Evolutionary conservation across 2,329 filamentous ascomycete species (phyloP).

Genomic region (Ambrosiella beaveri): DNA sequence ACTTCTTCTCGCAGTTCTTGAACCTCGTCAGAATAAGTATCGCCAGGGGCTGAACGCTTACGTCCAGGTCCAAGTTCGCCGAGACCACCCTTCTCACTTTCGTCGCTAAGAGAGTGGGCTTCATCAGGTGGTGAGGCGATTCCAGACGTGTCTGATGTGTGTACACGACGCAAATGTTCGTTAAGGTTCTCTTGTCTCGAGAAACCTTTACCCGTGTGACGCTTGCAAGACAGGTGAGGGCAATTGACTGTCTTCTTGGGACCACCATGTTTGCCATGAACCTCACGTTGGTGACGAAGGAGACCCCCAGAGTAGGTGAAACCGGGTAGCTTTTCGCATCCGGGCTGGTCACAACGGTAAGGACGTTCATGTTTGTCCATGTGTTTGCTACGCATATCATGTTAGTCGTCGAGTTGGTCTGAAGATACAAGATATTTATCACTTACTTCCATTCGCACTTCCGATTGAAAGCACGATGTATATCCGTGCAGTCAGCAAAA

Average conservation of each 20-base stretch:
- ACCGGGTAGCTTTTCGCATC: slow-evolving; percentile 78
- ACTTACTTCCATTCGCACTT: slow-evolving; percentile 90
- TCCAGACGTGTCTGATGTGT: slow-evolving; percentile 49
- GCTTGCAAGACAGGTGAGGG: slow-evolving; percentile 73
- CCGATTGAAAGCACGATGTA: slow-evolving; percentile 50
- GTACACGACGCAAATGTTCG: slow-evolving; percentile 83
- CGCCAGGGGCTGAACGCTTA: slow-evolving; percentile 2
- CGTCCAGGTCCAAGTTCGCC: slow-evolving; percentile 11
- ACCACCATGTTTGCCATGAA: slow-evolving; percentile 77
- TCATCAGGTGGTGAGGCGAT: slow-evolving; percentile 21
- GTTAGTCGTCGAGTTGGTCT: background rate
- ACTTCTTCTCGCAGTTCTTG: slow-evolving; percentile 44
- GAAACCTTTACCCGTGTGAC: slow-evolving; percentile 75
- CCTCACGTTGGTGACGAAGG: slow-evolving; percentile 77
- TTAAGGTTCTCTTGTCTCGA: slow-evolving; percentile 86
- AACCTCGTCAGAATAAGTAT: slow-evolving; percentile 25
- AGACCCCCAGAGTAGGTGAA: slow-evolving; percentile 93
- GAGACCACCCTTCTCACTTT: slow-evolving; percentile 23
- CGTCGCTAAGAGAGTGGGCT: slow-evolving; percentile 26
- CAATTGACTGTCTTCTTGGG: slow-evolving; percentile 79
- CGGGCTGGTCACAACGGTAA: slow-evolving; percentile 67
- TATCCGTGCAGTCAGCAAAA: slow-evolving; percentile 48
- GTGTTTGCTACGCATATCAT: slow-evolving; percentile 52
- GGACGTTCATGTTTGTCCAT: slow-evolving; percentile 97
- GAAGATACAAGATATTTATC: background rate